Evolutionary conservation across 2,329 filamentous ascomycete species (phyloP), one percentile per base, ranked within the genome.

Genomic region (Verticillium albo-atrum): DNA sequence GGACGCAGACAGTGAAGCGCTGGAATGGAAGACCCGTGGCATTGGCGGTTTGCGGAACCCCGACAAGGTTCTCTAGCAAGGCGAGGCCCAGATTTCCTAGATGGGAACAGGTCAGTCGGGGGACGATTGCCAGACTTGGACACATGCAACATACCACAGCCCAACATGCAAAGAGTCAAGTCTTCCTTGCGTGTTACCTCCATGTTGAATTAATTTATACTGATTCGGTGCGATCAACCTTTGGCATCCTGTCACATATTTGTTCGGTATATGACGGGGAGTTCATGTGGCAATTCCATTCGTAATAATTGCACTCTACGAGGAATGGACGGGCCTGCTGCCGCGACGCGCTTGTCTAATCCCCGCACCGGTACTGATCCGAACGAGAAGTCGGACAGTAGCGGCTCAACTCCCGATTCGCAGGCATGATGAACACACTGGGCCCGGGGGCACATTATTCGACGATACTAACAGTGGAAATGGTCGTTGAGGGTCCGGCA

Each of bases 81-180:
- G 68, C 66, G 14, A 59, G 68, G n/a, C 70, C 72, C 3, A 73
- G 67, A 52, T 72, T 73, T 14, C 71, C 71, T 73, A 6, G 23
- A 0, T 5, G 53, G 27, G n/a, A 6, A 37, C 4, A 5, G 0
- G 15, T 35, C n/a, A 54, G 56, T 30, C 30, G 42, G 35, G 27
- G 3, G 9, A 25, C 1, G 27, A 2, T 2, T n/a, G 6, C 9
- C 12, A 5, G 9, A 6, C 25, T 4, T 14, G 20, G 4, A 25
- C 17, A 30, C 32, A 10, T 7, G 26, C 9, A 37, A 54, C 58
- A 25, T 59, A 64, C 63, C 63, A 50, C 63, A 65, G 17, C 63
- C 63, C 20, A 64, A 28, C 10, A 65, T 59, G 28, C 62, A 64
- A 4, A 65, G 50, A 6, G 61, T 58, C 1, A 58, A 15, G 26